Conservation (phyloP, 768 basidiomycete genomes). For the Kondoa malvinella region DNA sequence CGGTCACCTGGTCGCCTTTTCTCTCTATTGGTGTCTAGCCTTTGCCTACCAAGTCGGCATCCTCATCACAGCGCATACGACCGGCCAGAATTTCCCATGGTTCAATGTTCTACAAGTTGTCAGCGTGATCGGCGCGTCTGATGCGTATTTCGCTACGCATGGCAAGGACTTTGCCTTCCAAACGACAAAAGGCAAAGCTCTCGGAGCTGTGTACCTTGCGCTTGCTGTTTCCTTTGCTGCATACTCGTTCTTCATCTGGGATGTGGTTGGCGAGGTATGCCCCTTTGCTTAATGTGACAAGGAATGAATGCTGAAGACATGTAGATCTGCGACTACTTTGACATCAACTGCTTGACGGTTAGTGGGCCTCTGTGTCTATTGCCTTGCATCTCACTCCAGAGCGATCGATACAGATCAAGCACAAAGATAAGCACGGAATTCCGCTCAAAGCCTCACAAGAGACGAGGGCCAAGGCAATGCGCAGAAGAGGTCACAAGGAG, state of each 20-base stretch:
- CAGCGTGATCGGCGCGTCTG: slow-evolving; percentile 56
- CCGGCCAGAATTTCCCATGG: slow-evolving; percentile 60
- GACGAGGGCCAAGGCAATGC: not conserved
- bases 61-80: slow-evolving; percentile 86
- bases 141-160: slow-evolving; percentile 59
- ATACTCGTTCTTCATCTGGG: slow-evolving; percentile 53
- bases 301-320: slow-evolving; percentile 46
- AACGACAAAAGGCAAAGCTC: slow-evolving; percentile 9
- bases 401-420: slow-evolving; percentile 58
- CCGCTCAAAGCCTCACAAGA: not conserved
- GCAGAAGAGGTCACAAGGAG: not conserved
- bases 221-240: slow-evolving; percentile 31
- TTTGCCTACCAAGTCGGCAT: slow-evolving; percentile 55
- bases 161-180: slow-evolving; percentile 45
- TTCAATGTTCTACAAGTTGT: slow-evolving; percentile 79
- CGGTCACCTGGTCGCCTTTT: slow-evolving; percentile 59
- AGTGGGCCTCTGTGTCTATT: slow-evolving; percentile 28
- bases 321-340: slow-evolving; percentile 77
- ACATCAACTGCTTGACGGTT: slow-evolving; percentile 88
- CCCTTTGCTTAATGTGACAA: not conserved
- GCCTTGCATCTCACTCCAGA: not conserved
- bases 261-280: slow-evolving; percentile 41
- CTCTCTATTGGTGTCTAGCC: slow-evolving; percentile 66
- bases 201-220: slow-evolving; percentile 16
- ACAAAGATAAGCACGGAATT: slow-evolving; percentile 28